Base-by-base conservation (phyloP, 345 rosid species). In the Geranium rotundifolium region DNA sequence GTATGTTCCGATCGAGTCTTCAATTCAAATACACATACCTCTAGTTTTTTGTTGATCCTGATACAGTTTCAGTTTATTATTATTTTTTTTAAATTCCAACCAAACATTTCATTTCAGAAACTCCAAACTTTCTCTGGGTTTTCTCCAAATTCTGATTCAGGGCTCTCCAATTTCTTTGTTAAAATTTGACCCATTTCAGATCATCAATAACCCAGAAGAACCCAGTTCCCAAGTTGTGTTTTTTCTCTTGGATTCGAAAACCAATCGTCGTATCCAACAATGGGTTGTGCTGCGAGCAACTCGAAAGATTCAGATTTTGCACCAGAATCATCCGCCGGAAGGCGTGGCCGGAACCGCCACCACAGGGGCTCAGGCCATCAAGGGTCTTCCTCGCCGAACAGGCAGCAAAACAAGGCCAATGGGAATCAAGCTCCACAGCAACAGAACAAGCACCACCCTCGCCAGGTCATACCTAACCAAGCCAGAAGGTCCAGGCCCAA, bases 341-440 rank as follows among this genome's bases (percentile, higher is more conserved):
- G 52, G 52, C 52, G 15, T 2, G 16, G 16, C 14, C 52, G 16
- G 52, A 9, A 12, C 15, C 52, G 16, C 14, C 52, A 46, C 14
- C 52, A 46, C 14, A 46, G 16, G 52, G 15, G 14, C 52, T 46
- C 65, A 3, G 68, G 54, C 20, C 71, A 76, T 58, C 76, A 63
- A 50, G 46, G 23, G 34, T 76, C 69, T 23, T 29, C 61, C 31
- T 63, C 70, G 8, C 67, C 69, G 2, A 67, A 58, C 34, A 54
- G 70, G 16, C 41, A 8, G 3, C 41, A 34, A 34, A 34, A 34
- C 10, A 34, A 34, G 41, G 41, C 7, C 10, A 34, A 34, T 8
- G 41, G 41, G 41, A 34, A 34, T 8, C 10, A 8, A 4, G 41
- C 41, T 23, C 27, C 27, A 23, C 27, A 23, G 27, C 27, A 1